Evolutionary conservation across 2,329 filamentous ascomycete genomes (phyloP).

Genomic region (Alternaria dauci): DNA sequence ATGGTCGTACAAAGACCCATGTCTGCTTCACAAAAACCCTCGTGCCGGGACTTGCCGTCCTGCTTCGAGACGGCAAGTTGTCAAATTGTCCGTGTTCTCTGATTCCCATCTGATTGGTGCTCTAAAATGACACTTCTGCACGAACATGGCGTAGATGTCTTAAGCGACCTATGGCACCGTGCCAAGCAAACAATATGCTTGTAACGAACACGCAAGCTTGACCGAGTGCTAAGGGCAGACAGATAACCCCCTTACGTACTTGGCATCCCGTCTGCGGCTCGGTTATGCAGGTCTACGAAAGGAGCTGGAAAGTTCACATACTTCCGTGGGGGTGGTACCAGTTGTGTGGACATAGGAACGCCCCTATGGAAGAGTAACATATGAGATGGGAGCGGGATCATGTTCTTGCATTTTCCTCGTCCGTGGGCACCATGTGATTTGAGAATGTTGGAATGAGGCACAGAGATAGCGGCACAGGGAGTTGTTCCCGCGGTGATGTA

Average conservation of each 20-base stretch:
- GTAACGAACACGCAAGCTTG: not conserved
- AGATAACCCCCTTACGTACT: not conserved
- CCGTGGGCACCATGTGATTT: not conserved
- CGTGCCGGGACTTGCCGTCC: not conserved
- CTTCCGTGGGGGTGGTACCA: not conserved
- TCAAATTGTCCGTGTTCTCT: not conserved
- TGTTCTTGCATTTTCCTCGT: not conserved
- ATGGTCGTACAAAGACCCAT: not conserved
- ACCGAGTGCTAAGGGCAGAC: not conserved
- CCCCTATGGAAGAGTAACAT: not conserved
- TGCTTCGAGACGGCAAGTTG: not conserved
- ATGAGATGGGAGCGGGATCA: not conserved
- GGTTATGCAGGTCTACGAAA: not conserved
- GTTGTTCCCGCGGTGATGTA: not conserved
- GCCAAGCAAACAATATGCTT: not conserved
- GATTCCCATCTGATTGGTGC: not conserved
- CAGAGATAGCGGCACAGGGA: not conserved
- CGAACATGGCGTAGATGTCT: not conserved
- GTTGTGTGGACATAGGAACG: not conserved
- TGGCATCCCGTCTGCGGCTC: not conserved
- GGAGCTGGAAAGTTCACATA: not conserved
- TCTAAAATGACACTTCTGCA: not conserved
- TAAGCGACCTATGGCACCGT: not conserved
- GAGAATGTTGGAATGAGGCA: not conserved
- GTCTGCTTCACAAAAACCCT: not conserved